Evolutionary conservation across 257 asterid genomes (phyloP).

Genomic region (Fraxinus quadrangulata): DNA sequence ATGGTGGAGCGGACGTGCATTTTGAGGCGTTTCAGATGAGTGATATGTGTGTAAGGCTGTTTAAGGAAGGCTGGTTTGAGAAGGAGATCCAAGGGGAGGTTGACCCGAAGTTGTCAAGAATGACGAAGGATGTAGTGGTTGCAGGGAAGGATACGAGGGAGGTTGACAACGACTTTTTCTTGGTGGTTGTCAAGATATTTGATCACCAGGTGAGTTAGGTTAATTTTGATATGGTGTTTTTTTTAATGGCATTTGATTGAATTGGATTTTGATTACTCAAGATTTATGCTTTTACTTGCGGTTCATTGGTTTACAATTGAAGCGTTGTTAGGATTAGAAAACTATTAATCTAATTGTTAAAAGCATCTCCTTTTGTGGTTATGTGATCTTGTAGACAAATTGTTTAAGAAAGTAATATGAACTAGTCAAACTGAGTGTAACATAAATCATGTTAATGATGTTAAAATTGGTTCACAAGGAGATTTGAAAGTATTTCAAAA

Average conservation of each 20-base stretch:
- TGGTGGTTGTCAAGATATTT: conserved; percentile 86
- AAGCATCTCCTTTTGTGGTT: not conserved
- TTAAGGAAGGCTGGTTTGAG: conserved; percentile 86
- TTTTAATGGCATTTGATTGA: not conserved
- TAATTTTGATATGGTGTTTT: not conserved
- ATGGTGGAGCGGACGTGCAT: conserved; percentile 81
- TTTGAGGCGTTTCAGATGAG: conserved; percentile 98
- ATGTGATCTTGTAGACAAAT: not conserved
- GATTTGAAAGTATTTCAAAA: not conserved
- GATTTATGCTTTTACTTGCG: not conserved
- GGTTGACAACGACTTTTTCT: conserved; percentile 89
- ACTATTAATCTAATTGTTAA: not conserved
- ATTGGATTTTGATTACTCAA: conserved; percentile 2
- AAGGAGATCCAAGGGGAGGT: conserved; percentile 55
- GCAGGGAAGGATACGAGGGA: conserved; percentile 89
- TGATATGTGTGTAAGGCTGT: conserved; percentile 76
- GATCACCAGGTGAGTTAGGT: conserved; percentile 79
- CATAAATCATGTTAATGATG: not conserved
- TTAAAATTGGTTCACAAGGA: conserved; percentile 12
- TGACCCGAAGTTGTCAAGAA: conserved; percentile 88
- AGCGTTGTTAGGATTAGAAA: not conserved
- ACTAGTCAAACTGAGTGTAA: not conserved
- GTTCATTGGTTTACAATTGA: not conserved
- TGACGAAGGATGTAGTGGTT: conserved; percentile 84
- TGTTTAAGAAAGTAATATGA: not conserved